phyloP scores from a whole-genome alignment of 2,329 filamentous ascomycete species.

The Colletotrichum echinochloae region DNA sequence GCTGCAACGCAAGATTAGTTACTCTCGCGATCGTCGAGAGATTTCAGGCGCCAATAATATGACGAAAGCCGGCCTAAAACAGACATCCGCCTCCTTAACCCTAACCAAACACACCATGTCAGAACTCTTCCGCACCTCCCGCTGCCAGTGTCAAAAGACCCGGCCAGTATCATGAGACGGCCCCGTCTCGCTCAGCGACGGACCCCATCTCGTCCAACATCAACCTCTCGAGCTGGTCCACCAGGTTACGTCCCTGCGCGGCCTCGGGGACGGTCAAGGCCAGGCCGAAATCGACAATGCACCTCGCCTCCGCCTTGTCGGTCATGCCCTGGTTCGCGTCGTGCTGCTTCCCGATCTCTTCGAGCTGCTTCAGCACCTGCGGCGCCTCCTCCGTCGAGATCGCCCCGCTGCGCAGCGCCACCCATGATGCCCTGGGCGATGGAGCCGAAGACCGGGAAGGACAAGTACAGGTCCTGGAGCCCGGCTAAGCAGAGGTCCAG shows the following conservation, averaged over 20 bases:
- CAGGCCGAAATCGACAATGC: constrained; percentile 7
- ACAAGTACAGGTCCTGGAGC: background rate
- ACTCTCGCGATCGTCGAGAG: background rate
- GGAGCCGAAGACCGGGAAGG: constrained; percentile 4
- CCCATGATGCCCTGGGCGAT: constrained; percentile 16
- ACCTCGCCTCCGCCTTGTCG: constrained; percentile 10
- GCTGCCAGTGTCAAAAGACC: no score
- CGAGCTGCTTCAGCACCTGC: background rate
- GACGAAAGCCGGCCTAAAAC: rapidly evolving
- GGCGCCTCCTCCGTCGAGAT: background rate
- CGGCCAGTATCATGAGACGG: background rate
- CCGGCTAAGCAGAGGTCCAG: background rate
- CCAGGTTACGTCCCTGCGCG: constrained; percentile 3
- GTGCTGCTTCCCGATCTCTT: background rate
- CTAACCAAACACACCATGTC: no score
- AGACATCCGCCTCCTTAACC: rapidly evolving
- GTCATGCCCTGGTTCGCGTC: constrained; percentile 6
- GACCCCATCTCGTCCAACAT: constrained; percentile 1
- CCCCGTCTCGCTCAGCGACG: background rate
- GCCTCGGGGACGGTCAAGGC: constrained; percentile 11
- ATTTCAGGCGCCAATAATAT: no score
- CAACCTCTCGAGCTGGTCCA: constrained; percentile 1
- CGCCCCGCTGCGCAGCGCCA: constrained; percentile 17
- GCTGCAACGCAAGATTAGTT: background rate
- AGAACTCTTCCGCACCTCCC: no score